Percentiles rank a stretch among this genome's conserved stretches.
These are phyloP conservation scores for Tylopilus plumbeoviolaceoides DNA, from an alignment of 768 basidiomycete genomes.

Conservation along the genomic window DNA sequence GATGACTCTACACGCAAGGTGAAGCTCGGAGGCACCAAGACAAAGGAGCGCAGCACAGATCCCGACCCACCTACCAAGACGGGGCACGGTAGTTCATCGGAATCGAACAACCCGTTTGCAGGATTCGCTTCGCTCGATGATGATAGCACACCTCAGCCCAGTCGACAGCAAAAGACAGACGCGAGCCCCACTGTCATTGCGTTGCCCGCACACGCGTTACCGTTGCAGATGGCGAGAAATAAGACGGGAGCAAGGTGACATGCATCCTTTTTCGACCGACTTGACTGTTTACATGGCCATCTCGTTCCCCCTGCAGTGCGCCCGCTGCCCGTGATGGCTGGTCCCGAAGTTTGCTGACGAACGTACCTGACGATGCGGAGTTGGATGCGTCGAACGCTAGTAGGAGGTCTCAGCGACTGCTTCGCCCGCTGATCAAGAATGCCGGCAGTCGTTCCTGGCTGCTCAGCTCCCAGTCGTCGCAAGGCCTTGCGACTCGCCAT, in stretches of 20 bases:
- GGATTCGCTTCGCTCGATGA: not conserved
- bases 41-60: not conserved
- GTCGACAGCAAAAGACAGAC: not conserved
- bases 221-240: conserved; percentile 20
- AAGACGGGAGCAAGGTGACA: conserved; percentile 13
- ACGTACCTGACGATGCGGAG: conserved; percentile 7
- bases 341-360: conserved; percentile 10
- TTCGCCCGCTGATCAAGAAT: not conserved
- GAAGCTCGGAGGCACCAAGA: not conserved
- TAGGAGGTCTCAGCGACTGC: conserved; percentile 11
- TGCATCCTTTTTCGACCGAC: not conserved
- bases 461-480: conserved; percentile 1
- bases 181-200: not conserved
- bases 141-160: conserved; percentile 26
- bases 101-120: not conserved
- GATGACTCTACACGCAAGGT: not conserved
- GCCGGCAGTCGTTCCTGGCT: conserved; percentile 10
- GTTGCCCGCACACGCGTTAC: conserved; percentile 1
- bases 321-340: conserved; percentile 1
- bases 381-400: conserved; percentile 19
- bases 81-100: not conserved
- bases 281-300: not conserved
- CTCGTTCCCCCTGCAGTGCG: not conserved
- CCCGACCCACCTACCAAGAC: not conserved
- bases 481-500: conserved; percentile 6